Evolutionary conservation across 441 rosid species (phyloP), one percentile per base, ranked within the genome.

Genomic region (Euphorbia corollata): DNA sequence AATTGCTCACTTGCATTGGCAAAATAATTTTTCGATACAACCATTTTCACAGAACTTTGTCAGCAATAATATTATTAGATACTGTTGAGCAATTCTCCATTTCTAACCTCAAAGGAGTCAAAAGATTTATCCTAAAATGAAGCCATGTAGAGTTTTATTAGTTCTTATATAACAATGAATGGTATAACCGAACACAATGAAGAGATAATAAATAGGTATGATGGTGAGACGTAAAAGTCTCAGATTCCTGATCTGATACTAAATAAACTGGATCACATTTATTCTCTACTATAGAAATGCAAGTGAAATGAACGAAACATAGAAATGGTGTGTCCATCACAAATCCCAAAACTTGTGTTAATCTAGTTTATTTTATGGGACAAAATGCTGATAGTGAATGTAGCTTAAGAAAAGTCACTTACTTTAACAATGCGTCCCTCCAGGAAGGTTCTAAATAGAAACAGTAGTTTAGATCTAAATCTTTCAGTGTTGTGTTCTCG

Each of bases 361-460:
- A 27, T 18, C 8, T 11, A 36, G 20, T 50, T 55, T 3, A 50
- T 4, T 13, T 7, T 23, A 38, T n/a, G 51, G 10, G 39, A 48
- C 12, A 18, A 57, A 47, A 10, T 8, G 57, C 19, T 41, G 41
- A 22, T 30, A 8, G 56, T 64, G 68, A 27, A 60, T 61, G 47
- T 62, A 64, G 63, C 67, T 61, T 36, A 27, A 59, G 63, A 78
- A 60, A 59, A 36, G 68, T 32, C 66, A 70, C 81, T 83, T 74
- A 93, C 99, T 78, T 82, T 65, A 94, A 75, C 73, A 94, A 82
- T 81, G 84, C 89, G 30, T 86, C 96, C 30, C 81, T 80, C 97
- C 99, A 91, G 73, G 99, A 87, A 74, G 96, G 96, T 81, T 94
- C 91, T 74, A 91, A 80, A 78, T 79, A 89, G 80, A 87, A 91